These are phyloP conservation scores for Erysimum cheiri DNA, from an alignment of 441 rosid species.

Conservation along the genomic window DNA sequence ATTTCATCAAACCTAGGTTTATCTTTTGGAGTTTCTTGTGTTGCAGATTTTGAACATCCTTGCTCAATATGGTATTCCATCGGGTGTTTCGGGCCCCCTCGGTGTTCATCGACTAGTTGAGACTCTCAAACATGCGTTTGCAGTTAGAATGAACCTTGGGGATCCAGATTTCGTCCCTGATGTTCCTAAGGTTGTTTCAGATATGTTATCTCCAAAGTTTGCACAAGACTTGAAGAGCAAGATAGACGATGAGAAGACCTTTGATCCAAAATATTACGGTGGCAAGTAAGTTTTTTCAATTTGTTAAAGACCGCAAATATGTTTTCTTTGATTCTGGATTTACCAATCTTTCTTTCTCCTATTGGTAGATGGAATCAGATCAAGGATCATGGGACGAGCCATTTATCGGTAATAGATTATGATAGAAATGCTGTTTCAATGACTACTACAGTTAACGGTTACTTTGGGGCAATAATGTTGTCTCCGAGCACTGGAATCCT, in stretches of 20 bases:
- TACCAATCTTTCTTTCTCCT: not conserved
- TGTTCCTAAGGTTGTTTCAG: constrained; percentile 46
- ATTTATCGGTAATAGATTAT: constrained; percentile 56
- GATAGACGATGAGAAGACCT: constrained; percentile 57
- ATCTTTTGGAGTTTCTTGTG: constrained; percentile 28
- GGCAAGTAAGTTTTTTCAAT: constrained; percentile 47
- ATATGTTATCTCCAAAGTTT: constrained; percentile 60
- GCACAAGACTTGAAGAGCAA: constrained; percentile 50
- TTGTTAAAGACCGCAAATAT: not conserved
- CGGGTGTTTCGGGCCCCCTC: constrained; percentile 49
- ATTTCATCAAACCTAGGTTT: not conserved
- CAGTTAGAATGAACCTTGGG: constrained; percentile 66
- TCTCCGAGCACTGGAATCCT: constrained; percentile 63
- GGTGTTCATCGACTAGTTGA: constrained; percentile 63
- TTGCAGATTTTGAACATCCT: constrained; percentile 64
- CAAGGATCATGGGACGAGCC: constrained; percentile 67
- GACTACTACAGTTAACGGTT: constrained; percentile 58
- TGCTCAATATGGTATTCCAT: constrained; percentile 51
- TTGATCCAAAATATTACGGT: constrained; percentile 52
- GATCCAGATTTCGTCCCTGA: constrained; percentile 61
- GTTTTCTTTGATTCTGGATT: not conserved
- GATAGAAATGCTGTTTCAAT: constrained; percentile 61
- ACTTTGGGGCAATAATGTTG: constrained; percentile 56
- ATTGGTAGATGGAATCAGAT: constrained; percentile 58
- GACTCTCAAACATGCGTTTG: constrained; percentile 60